These are phyloP conservation scores for Penicillium sp. DNA, from an alignment of 2,329 filamentous ascomycete genomes.

Conservation along the genomic window DNA sequence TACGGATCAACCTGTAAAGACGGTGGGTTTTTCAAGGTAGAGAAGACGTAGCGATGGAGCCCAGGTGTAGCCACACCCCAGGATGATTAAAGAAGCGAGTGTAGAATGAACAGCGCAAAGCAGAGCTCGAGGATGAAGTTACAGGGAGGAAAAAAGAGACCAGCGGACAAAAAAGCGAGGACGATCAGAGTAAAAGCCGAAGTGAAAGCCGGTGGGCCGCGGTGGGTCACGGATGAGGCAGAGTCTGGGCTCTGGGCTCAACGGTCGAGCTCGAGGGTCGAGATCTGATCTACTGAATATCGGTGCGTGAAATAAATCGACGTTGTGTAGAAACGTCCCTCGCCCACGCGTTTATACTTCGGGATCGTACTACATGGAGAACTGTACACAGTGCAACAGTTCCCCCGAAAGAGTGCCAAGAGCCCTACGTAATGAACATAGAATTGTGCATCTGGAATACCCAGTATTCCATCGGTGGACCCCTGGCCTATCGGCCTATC, in stretches of 20 bases:
- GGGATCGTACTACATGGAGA: neutral
- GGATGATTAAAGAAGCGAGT: neutral
- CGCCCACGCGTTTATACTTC: neutral
- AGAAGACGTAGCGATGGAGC: neutral
- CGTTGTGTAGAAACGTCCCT: neutral
- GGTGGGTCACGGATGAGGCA: conserved; percentile 3
- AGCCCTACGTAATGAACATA: neutral
- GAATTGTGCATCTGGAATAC: neutral
- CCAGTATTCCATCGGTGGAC: no score
- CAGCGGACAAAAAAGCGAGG: neutral
- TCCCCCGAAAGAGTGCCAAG: neutral
- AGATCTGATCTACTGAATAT: neutral
- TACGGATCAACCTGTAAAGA: conserved; percentile 7
- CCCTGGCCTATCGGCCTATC: neutral
- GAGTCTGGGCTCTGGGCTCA: neutral
- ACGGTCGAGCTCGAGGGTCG: neutral
- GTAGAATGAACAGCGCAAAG: neutral
- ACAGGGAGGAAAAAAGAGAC: neutral
- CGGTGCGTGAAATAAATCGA: no score
- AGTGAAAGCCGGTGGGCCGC: conserved; percentile 16
- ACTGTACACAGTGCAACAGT: neutral
- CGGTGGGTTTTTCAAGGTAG: neutral
- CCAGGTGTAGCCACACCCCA: neutral
- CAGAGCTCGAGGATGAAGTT: neutral
- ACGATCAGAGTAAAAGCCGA: neutral